Percentiles rank a stretch among this genome's conserved stretches.
These are phyloP conservation scores for Trichoderma gracile DNA, from an alignment of 2,329 filamentous ascomycete genomes.

Conservation along the genomic window DNA sequence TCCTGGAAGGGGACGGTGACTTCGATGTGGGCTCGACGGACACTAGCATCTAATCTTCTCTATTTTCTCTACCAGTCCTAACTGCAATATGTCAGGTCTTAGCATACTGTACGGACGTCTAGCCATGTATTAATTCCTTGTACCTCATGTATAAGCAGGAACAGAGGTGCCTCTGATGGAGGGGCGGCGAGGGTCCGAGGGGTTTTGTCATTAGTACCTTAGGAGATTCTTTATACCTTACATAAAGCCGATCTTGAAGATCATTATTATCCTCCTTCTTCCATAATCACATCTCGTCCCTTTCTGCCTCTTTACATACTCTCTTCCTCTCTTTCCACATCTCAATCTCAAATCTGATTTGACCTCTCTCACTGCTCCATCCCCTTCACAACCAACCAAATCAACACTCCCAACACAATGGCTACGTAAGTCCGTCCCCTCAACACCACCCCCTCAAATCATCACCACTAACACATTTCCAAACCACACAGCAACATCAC, in stretches of 20 bases:
- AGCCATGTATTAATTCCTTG: too few relatives aligned
- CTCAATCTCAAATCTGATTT: too few relatives aligned
- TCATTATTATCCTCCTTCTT: background rate
- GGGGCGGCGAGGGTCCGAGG: conserved; percentile 14
- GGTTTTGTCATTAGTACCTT: background rate
- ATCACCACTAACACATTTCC: conserved; percentile 4
- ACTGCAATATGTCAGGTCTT: too few relatives aligned
- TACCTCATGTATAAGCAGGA: too few relatives aligned
- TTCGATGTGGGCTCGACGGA: background rate
- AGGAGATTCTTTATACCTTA: background rate
- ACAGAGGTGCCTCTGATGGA: background rate
- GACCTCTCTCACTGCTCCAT: too few relatives aligned
- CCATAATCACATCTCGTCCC: background rate
- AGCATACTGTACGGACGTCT: too few relatives aligned
- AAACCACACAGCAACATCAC: conserved; percentile 77
- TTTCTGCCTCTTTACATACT: too few relatives aligned
- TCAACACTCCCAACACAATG: background rate
- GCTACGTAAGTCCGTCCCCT: too few relatives aligned
- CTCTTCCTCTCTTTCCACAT: too few relatives aligned
- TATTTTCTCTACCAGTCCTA: background rate
- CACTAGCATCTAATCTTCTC: background rate
- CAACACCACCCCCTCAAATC: background rate
- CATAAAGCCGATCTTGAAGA: background rate
- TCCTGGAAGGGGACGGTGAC: background rate
- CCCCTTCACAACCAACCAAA: too few relatives aligned